A percentile compares a stretch with the other conserved stretches of the same genome.
These are phyloP conservation scores for Vachellia collinsii DNA, from an alignment of 306 rosid genomes.

Conservation along the genomic window DNA sequence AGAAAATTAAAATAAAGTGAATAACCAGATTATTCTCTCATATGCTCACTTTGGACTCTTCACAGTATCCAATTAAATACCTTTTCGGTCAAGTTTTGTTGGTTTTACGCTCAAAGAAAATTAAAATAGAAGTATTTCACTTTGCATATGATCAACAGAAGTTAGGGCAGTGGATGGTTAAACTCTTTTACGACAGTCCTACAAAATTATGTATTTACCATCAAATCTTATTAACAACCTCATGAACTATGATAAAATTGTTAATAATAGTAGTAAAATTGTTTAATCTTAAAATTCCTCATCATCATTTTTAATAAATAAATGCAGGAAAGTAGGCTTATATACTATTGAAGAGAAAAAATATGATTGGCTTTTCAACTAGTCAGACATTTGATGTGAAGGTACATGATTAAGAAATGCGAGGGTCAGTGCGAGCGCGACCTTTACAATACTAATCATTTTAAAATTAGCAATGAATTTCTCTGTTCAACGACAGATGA, in stretches of 20 bases:
- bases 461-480: neutral
- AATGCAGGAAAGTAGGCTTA: neutral
- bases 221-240: too few species aligned
- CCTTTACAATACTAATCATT: neutral
- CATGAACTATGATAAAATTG: too few species aligned
- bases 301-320: too few species aligned
- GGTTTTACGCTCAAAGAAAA: neutral
- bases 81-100: neutral
- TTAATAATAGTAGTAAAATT: too few species aligned
- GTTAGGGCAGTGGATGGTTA: neutral
- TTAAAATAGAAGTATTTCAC: neutral
- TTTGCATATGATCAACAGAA: neutral
- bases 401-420: neutral
- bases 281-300: too few species aligned
- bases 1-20: neutral
- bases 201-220: too few species aligned
- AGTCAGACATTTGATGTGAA: neutral
- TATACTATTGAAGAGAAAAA: neutral
- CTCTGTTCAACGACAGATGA: neutral
- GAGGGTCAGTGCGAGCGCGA: neutral
- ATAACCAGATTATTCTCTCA: neutral
- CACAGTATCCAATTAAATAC: neutral
- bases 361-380: neutral
- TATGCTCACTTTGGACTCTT: neutral
- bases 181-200: too few species aligned